Base-by-base conservation (phyloP, 495 filamentous ascomycete species). In the Xanthoparmelia taractica region DNA sequence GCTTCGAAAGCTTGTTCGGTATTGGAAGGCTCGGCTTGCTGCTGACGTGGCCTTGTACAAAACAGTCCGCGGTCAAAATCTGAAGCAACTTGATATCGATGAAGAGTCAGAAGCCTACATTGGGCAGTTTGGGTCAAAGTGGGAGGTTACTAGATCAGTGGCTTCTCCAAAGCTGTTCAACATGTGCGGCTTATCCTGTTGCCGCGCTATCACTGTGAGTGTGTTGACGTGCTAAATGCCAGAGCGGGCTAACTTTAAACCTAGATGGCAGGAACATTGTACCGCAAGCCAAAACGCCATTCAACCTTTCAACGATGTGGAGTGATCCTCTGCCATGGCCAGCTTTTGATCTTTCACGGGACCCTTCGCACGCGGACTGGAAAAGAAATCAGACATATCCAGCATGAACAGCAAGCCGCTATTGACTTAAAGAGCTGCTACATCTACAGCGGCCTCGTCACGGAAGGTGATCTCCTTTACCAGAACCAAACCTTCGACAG, bases 341-440 rank as follows among this genome's bases (percentile, higher is more conserved):
- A 83, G 58, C 73, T 91, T 4, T 72, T 89, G 48, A 75, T 89
- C 55, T 91, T 88, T 75, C 80, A 82, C 56, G 81, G 79, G 67
- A 81, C 81, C 2, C 72, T 87, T 27, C 80, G 87, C 31, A 76
- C 72, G n/a, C 66, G 72, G 8, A 82, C 79, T 10, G 87, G 87
- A 23, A 76, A 78, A 45, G 77, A 82, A 65, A 70, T 88, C 1
- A 76, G 80, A 29, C 81, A 86, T 65, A 82, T 86, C 54, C 86
- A 89, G 65, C 82, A 88, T 54, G 82, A 84, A 66, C 78, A 81
- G 12, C 78, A 86, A 60, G 71, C 79, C 13, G 75, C 77, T 2
- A 76, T 90, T 55, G 80, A 86, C 57, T 79, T 91, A 4, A 78
- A 76, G 31, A 84, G 88, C 61, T 90, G 86, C 72, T 91, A 90